phyloP scores from a whole-genome alignment of 306 rosid genomes.

The Pterocarpus macrocarpus region DNA sequence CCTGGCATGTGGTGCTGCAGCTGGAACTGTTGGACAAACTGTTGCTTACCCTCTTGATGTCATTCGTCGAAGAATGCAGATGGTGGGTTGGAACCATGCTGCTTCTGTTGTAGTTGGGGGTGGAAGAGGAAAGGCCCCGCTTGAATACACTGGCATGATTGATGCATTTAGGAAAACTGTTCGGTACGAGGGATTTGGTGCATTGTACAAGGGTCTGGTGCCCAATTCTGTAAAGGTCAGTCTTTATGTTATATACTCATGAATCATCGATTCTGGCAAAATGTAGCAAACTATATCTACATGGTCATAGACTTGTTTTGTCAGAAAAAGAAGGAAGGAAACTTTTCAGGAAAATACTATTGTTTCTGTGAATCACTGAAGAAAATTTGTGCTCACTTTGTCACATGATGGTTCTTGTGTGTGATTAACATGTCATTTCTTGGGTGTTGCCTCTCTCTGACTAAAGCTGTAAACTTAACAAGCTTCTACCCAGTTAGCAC shows the following conservation, averaged over 20 bases:
- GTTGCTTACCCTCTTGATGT: conserved; percentile 96
- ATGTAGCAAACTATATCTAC: conserved; percentile 1
- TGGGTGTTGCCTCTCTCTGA: neutral
- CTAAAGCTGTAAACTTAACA: conserved; percentile 10
- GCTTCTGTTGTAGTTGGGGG: conserved; percentile 81
- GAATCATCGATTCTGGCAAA: conserved; percentile 6
- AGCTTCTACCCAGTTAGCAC: conserved; percentile 32
- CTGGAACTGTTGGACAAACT: conserved; percentile 95
- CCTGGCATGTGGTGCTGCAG: conserved; percentile 94
- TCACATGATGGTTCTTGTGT: conserved; percentile 6
- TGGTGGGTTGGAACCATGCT: conserved; percentile 98
- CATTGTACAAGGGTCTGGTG: conserved; percentile 93
- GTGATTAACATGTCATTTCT: conserved; percentile 2
- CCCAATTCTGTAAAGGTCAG: conserved; percentile 94
- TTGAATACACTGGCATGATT: conserved; percentile 88
- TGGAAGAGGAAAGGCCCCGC: conserved; percentile 71
- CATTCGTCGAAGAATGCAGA: conserved; percentile 97
- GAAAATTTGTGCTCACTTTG: neutral
- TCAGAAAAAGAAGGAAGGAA: neutral
- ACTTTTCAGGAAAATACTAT: neutral
- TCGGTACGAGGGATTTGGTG: conserved; percentile 88
- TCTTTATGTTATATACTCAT: conserved; percentile 19
- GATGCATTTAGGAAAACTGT: conserved; percentile 94
- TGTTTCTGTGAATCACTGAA: neutral
- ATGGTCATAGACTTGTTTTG: neutral